Evolutionary conservation across 2,329 filamentous ascomycete genomes (phyloP).

Genomic region (Scolecobasidium constrictum): DNA sequence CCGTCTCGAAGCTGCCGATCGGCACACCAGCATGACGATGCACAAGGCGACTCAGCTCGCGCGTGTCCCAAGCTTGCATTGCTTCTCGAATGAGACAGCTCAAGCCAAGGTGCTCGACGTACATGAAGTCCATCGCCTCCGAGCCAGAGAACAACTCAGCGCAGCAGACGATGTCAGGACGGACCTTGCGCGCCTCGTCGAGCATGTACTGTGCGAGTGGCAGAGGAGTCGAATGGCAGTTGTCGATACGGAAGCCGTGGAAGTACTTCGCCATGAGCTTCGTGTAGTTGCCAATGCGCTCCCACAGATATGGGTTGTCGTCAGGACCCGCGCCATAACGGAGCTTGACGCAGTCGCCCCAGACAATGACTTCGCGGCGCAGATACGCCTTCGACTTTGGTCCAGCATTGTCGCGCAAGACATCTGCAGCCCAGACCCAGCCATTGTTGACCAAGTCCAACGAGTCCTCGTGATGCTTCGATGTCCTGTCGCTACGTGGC

Average conservation of each 20-base stretch:
- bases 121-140: slow-evolving; percentile 91
- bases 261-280: slow-evolving; percentile 91
- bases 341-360: slow-evolving; percentile 97
- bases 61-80: slow-evolving; percentile 97
- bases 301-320: slow-evolving; percentile 90
- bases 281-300: slow-evolving; percentile 90
- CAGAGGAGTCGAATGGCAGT: slow-evolving; percentile 91
- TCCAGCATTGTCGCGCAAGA: slow-evolving; percentile 86
- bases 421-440: slow-evolving; percentile 98
- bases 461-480: slow-evolving; percentile 63
- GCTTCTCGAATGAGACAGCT: slow-evolving; percentile 90
- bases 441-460: slow-evolving; percentile 88
- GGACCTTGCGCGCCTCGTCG: slow-evolving; percentile 79
- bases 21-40: slow-evolving; percentile 88
- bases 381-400: slow-evolving; percentile 85
- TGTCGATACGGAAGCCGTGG: slow-evolving; percentile 90
- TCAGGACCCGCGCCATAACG: slow-evolving; percentile 71
- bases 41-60: slow-evolving; percentile 81
- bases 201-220: slow-evolving; percentile 91
- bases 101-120: slow-evolving; percentile 84
- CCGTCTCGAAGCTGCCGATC: slow-evolving; percentile 94
- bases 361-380: slow-evolving; percentile 91
- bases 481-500: slow-evolving; percentile 65
- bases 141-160: slow-evolving; percentile 94
- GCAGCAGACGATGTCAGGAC: slow-evolving; percentile 81